Conservation (phyloP, 352 stramenopile genomes). For the Pythium aphanidermatum region DNA sequence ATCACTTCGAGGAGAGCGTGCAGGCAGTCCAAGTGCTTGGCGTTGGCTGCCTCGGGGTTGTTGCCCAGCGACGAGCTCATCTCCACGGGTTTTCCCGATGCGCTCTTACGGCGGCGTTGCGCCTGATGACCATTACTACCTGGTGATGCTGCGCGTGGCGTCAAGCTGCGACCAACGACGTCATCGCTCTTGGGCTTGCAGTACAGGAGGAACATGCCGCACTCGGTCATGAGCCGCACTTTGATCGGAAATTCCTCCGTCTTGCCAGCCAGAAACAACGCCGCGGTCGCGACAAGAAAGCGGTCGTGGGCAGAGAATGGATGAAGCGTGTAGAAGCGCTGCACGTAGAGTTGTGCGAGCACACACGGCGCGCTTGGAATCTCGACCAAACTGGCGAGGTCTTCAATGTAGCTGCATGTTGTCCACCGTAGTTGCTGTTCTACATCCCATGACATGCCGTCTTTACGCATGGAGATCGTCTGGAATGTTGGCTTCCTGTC, state of each 20-base stretch:
- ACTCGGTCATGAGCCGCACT: slow-evolving; percentile 70
- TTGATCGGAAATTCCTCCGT: slow-evolving; percentile 76
- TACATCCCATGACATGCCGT: slow-evolving; percentile 39
- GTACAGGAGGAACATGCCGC: slow-evolving; percentile 50
- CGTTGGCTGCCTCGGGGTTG: slow-evolving; percentile 45
- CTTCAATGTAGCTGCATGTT: slow-evolving; percentile 62
- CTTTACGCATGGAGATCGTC: slow-evolving; percentile 40
- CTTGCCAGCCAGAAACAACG: slow-evolving; percentile 74
- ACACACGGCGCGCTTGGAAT: slow-evolving; percentile 52
- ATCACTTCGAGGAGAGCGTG: slow-evolving; percentile 51
- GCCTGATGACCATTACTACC: neutral
- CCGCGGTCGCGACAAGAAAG: slow-evolving; percentile 67
- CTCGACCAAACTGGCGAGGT: slow-evolving; percentile 53
- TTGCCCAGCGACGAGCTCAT: slow-evolving; percentile 49
- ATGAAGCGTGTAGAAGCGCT: slow-evolving; percentile 77
- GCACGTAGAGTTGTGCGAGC: slow-evolving; percentile 58
- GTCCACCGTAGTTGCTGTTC: slow-evolving; percentile 59
- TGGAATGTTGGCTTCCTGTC: slow-evolving; percentile 20
- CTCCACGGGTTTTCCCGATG: slow-evolving; percentile 34
- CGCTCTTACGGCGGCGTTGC: slow-evolving; percentile 20
- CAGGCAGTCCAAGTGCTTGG: slow-evolving; percentile 60
- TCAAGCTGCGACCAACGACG: slow-evolving; percentile 22
- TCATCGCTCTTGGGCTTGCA: slow-evolving; percentile 4
- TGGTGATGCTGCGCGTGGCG: neutral
- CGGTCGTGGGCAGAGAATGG: slow-evolving; percentile 73